These are phyloP conservation scores for Lyophyllum semitale DNA, from an alignment of 768 basidiomycete species.

Conservation along the genomic window DNA sequence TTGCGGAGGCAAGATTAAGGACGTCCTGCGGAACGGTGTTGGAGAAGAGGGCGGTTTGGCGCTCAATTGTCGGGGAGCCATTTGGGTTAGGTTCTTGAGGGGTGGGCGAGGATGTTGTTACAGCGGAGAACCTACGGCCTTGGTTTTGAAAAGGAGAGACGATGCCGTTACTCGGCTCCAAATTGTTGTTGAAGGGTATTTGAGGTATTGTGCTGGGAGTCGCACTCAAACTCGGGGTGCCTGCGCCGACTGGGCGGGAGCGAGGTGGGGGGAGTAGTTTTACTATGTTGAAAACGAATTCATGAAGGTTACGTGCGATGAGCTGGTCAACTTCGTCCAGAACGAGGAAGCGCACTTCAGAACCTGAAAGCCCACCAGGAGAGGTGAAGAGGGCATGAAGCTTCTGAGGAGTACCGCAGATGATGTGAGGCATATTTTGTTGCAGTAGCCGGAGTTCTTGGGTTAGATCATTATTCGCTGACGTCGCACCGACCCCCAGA, in stretches of 20 bases:
- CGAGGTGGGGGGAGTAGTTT: slow-evolving; percentile 90
- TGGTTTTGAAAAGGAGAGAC: slow-evolving; percentile 38
- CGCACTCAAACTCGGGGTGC: slow-evolving; percentile 34
- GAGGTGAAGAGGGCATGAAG: slow-evolving; percentile 88
- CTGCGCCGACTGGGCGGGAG: slow-evolving; percentile 57
- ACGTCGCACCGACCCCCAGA: slow-evolving; percentile 80
- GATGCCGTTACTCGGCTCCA: slow-evolving; percentile 43
- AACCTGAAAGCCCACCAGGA: slow-evolving; percentile 73
- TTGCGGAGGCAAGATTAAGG: slow-evolving; percentile 89
- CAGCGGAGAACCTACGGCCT: slow-evolving; percentile 61
- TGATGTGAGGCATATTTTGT: slow-evolving; percentile 91
- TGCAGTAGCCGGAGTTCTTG: slow-evolving; percentile 85
- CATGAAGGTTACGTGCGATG: slow-evolving; percentile 95
- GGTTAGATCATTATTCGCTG: slow-evolving; percentile 57
- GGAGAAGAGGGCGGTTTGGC: slow-evolving; percentile 93
- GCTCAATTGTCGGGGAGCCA: slow-evolving; percentile 55
- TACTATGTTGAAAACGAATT: slow-evolving; percentile 92
- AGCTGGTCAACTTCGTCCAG: slow-evolving; percentile 98
- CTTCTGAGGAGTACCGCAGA: slow-evolving; percentile 97
- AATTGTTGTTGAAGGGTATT: slow-evolving; percentile 45
- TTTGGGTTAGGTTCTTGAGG: slow-evolving; percentile 34
- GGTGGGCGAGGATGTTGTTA: slow-evolving; percentile 49
- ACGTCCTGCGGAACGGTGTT: slow-evolving; percentile 99
- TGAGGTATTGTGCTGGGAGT: slow-evolving; percentile 37
- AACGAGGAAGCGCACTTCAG: slow-evolving; percentile 90